These are phyloP conservation scores for Jaltomata sinuosa DNA, from an alignment of 257 asterid genomes.

Conservation along the genomic window DNA sequence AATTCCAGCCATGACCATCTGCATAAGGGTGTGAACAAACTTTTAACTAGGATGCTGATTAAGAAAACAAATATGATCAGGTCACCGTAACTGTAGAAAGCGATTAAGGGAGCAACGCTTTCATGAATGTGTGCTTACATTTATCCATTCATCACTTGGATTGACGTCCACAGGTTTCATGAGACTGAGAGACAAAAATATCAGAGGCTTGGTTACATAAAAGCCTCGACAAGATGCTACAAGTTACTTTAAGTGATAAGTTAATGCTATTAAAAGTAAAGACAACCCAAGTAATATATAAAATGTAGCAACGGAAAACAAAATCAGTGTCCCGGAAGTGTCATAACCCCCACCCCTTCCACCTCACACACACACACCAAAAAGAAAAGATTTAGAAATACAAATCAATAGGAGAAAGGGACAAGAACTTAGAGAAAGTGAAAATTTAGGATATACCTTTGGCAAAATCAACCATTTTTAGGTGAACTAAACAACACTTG, in stretches of 20 bases:
- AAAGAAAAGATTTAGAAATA: not conserved
- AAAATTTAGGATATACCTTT: not conserved
- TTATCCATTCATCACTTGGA: constrained; percentile 88
- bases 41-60: constrained; percentile 5
- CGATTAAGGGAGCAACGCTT: not conserved
- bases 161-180: constrained; percentile 86
- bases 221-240: not conserved
- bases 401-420: not conserved
- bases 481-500: not conserved
- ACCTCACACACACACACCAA: too few relatives aligned
- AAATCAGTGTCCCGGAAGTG: not conserved
- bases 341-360: not conserved
- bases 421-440: not conserved
- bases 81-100: not conserved
- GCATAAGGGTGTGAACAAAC: constrained; percentile 28
- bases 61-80: not conserved
- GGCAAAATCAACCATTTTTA: not conserved
- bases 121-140: constrained; percentile 46
- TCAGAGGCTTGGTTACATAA: not conserved
- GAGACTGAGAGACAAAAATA: constrained; percentile 47
- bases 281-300: not conserved
- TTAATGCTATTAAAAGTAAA: not conserved
- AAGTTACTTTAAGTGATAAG: not conserved
- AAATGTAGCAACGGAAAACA: not conserved
- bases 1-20: constrained; percentile 86